These are phyloP conservation scores for Podaxis sp. DNA, from an alignment of 768 basidiomycete genomes.

Conservation along the genomic window DNA sequence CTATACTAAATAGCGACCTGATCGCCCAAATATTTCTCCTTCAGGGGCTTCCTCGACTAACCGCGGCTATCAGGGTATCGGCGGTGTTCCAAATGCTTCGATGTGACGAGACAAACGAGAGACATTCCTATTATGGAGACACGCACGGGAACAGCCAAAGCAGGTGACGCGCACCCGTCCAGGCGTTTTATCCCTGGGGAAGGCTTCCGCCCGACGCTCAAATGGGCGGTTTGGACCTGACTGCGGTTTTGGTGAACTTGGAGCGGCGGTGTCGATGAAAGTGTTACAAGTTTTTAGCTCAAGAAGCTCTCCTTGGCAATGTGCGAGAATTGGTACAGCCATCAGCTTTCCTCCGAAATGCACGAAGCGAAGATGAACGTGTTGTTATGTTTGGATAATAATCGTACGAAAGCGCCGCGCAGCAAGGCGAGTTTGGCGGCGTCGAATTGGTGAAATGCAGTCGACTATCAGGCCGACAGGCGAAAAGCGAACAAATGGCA, in stretches of 20 bases:
- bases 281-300: slow-evolving; percentile 5
- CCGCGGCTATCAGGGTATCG: slow-evolving; percentile 13
- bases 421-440: slow-evolving; percentile 1
- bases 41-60: slow-evolving; percentile 7
- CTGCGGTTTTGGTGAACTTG: background rate
- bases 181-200: slow-evolving; percentile 4
- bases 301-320: background rate
- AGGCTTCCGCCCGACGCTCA: background rate
- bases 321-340: background rate
- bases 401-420: slow-evolving; percentile 2
- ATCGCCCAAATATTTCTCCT: slow-evolving; percentile 22
- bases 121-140: background rate
- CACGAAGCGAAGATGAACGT: slow-evolving; percentile 13
- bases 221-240: background rate
- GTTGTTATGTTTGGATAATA: background rate
- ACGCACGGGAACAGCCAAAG: background rate
- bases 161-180: background rate
- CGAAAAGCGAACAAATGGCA: slow-evolving; percentile 15
- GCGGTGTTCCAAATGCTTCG: slow-evolving; percentile 2
- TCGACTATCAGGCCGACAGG: slow-evolving; percentile 12
- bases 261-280: background rate
- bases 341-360: slow-evolving; percentile 11
- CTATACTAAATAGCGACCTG: slow-evolving; percentile 22
- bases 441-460: slow-evolving; percentile 7
- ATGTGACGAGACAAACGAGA: background rate